Percentiles rank a stretch among this genome's conserved stretches.
Conservation (phyloP, 2,329 filamentous ascomycete genomes). For the Aspergillus vadensis region DNA sequence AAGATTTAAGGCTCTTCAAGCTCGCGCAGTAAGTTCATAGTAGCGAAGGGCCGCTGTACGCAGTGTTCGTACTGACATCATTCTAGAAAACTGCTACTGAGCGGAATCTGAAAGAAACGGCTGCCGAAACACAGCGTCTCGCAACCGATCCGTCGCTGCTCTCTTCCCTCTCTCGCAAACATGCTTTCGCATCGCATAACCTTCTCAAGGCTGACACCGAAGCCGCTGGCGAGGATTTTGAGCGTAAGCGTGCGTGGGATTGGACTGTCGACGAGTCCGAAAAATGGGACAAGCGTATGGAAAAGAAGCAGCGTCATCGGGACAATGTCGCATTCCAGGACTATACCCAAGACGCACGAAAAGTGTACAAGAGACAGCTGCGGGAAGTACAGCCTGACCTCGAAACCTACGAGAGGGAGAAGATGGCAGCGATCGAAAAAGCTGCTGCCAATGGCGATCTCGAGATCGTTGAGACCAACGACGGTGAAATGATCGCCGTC, state of each 20-base stretch:
- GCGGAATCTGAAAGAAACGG: constrained; percentile 78
- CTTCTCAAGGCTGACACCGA: constrained; percentile 89
- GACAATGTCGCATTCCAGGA: constrained; percentile 90
- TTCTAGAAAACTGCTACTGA: constrained; percentile 45
- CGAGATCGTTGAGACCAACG: constrained; percentile 93
- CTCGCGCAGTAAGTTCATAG: constrained; percentile 61
- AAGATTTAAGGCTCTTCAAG: constrained; percentile 84
- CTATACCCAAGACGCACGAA: constrained; percentile 82
- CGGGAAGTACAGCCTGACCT: constrained; percentile 73
- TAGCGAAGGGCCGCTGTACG: background rate
- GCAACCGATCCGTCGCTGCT: constrained; percentile 76
- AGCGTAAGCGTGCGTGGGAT: constrained; percentile 97
- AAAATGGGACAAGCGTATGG: constrained; percentile 86
- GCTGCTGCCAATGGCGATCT: constrained; percentile 82
- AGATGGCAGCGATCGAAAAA: constrained; percentile 79
- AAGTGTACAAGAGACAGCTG: constrained; percentile 91
- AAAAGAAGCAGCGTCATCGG: constrained; percentile 77
- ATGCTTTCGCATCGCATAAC: constrained; percentile 87
- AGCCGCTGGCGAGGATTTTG: constrained; percentile 85
- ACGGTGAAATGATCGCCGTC: constrained; percentile 90
- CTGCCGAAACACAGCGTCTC: constrained; percentile 77
- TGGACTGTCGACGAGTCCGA: constrained; percentile 96
- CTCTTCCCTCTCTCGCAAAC: constrained; percentile 76
- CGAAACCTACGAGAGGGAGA: constrained; percentile 83
- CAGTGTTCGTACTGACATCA: constrained; percentile 22